Evolutionary conservation across 2,329 filamentous ascomycete species (phyloP), one percentile per base, ranked within the genome.

Genomic region (Verruconis gallopava): DNA sequence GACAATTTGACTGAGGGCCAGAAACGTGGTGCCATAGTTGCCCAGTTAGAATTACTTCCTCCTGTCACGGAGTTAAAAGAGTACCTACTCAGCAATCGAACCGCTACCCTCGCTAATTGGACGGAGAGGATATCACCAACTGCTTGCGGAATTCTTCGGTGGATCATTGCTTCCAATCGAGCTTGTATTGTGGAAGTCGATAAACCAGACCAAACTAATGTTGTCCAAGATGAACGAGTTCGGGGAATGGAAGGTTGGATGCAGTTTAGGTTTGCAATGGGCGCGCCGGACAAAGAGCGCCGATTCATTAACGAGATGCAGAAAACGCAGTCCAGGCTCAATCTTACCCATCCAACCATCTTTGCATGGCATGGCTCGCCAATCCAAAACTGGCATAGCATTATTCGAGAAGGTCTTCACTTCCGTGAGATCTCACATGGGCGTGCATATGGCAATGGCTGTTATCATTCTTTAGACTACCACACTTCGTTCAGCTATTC

Each of bases 131-230:
- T 94, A 6, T 73, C 79, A 1, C 72, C 75, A 2, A 72, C 81
- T 4, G 73, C 79, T 1, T 60, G 84, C 3, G 73, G 76, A 15
- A 59, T 93, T 0, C 63, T 95, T 15, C 73, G 83, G 40, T 95
- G 88, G 88, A 83, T 94, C 46, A 75, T 95, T 44, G 83, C 86
- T 0, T 93, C 86, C 0, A 94, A 94, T 52, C 71, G 85, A 36
- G 89, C 88, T 1, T 88, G 80, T 50, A 91, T 95, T 46, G 69
- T 89, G 36, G 78, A 89, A 50, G 78, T 91, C 13, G 75, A 79
- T 34, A 60, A 55, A 32, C 21, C 42, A n/a, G 33, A 38, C 28
- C 48, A 49, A 5, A 46, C 47, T 14, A 48, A 30, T 44, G 53
- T 50, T 42, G 64, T 56, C 42, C 58, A 54, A 21, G 62, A 65